Percentiles rank a stretch among this genome's conserved stretches.
Conservation (phyloP, 1,284 basidiomycete genomes). For the Fomitopsis pinicola region DNA sequence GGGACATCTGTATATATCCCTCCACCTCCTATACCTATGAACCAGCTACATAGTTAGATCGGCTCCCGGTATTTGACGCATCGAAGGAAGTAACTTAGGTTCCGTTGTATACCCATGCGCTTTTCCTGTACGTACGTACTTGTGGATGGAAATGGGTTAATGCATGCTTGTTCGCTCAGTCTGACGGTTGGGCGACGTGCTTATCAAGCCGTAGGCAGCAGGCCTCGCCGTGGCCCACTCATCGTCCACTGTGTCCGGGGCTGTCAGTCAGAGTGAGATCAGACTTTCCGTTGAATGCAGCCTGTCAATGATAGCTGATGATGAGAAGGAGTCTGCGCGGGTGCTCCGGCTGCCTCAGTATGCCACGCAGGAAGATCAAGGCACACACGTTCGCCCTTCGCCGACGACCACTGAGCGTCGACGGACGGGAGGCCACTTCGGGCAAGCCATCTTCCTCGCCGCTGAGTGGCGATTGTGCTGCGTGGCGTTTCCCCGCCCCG, state of each 20-base stretch:
- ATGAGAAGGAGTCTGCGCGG: neutral
- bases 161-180: neutral
- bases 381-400: neutral
- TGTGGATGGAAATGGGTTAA: constrained; percentile 2
- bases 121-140: constrained; percentile 1
- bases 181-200: neutral
- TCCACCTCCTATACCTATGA: neutral
- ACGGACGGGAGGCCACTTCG: neutral
- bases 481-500: neutral
- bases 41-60: neutral
- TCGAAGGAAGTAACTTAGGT: neutral
- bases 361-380: constrained; percentile 1
- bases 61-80: neutral
- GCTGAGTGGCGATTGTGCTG: neutral
- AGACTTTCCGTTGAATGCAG: neutral
- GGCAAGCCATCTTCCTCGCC: neutral
- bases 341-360: neutral
- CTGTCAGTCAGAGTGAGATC: neutral
- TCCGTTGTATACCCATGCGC: neutral
- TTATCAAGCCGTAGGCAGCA: neutral
- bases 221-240: neutral
- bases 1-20: neutral
- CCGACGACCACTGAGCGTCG: neutral
- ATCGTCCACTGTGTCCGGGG: neutral
- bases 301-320: neutral